Conservation (phyloP, 495 filamentous ascomycete species). For the Penicillium robsamsonii region DNA sequence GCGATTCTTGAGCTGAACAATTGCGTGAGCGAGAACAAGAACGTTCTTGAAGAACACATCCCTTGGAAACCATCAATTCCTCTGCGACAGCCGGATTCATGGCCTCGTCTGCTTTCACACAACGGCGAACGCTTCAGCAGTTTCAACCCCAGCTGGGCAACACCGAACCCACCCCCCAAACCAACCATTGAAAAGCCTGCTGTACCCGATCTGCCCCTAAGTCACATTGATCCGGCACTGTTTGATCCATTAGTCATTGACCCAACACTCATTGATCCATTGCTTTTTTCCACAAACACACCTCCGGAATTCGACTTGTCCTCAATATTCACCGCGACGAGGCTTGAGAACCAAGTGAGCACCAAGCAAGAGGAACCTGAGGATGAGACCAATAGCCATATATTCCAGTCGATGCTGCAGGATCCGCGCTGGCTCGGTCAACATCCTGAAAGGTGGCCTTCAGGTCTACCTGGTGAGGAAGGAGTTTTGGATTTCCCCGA, state of each 20-base stretch:
- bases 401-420: neutral
- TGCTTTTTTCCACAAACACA: neutral
- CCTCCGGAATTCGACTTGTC: neutral
- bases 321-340: neutral
- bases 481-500: constrained; percentile 10
- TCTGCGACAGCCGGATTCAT: neutral
- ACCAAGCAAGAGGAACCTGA: neutral
- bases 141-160: constrained; percentile 4
- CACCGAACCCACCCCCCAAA: neutral
- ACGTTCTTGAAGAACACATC: constrained; percentile 1
- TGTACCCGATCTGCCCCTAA: neutral
- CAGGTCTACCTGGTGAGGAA: neutral
- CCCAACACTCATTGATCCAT: neutral
- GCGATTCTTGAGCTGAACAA: constrained; percentile 15
- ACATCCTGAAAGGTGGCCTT: neutral
- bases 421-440: constrained; percentile 1
- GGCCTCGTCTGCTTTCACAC: constrained; percentile 7
- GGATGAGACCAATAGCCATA: neutral
- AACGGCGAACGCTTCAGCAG: constrained; percentile 8
- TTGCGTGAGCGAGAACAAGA: neutral
- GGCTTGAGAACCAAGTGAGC: too few relatives aligned
- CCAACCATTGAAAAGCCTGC: neutral
- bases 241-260: constrained; percentile 4
- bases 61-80: neutral
- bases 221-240: neutral